phyloP scores from a whole-genome alignment of 495 filamentous ascomycete species.

The Talaromyces adpressus region DNA sequence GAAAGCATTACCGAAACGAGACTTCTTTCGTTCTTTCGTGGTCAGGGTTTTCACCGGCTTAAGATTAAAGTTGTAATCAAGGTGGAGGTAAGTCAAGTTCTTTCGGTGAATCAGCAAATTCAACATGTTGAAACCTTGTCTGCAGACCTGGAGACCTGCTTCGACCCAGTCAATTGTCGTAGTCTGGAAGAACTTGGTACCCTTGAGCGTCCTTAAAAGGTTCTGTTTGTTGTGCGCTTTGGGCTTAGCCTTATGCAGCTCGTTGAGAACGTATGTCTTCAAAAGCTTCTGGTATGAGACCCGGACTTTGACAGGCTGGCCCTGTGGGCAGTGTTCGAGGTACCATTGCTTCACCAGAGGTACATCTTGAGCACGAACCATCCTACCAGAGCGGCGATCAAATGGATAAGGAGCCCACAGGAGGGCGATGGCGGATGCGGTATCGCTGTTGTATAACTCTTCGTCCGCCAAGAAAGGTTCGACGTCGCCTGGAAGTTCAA shows the following conservation, averaged over 20 bases:
- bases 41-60: constrained; percentile 99
- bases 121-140: constrained; percentile 99
- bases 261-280: constrained; percentile 94
- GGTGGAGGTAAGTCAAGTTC: constrained; percentile 96
- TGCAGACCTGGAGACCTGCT: constrained; percentile 94
- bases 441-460: constrained; percentile 83
- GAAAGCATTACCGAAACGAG: constrained; percentile 98
- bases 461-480: constrained; percentile 89
- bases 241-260: constrained; percentile 87
- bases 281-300: constrained; percentile 99
- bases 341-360: constrained; percentile 99
- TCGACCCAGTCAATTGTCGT: constrained; percentile 99
- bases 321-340: constrained; percentile 85
- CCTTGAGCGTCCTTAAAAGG: constrained; percentile 79
- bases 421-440: constrained; percentile 82
- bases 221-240: constrained; percentile 96
- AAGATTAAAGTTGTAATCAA: constrained; percentile 99
- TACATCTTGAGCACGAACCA: constrained; percentile 95
- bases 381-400: constrained; percentile 91
- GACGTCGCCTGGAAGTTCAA: constrained; percentile 71
- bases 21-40: constrained; percentile 99
- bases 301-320: constrained; percentile 92
- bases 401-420: constrained; percentile 99
- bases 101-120: constrained; percentile 97
- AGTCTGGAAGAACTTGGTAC: constrained; percentile 99